These are phyloP conservation scores for Scenedesmus sp. DNA, from an alignment of 163 green algal genomes.

Conservation along the genomic window DNA sequence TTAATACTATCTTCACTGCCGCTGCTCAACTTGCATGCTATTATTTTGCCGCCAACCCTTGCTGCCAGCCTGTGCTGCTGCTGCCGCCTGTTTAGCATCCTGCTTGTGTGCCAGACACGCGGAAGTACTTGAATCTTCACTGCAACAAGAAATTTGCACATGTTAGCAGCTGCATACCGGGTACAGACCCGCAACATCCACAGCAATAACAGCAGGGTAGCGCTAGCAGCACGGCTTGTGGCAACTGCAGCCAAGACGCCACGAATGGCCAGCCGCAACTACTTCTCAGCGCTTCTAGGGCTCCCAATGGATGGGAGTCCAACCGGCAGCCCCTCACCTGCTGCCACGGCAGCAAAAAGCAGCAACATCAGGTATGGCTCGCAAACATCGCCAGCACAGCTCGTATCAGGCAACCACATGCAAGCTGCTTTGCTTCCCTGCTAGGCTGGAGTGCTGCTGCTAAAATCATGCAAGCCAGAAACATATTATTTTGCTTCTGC, in stretches of 20 bases:
- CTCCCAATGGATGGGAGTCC: conserved; percentile 16
- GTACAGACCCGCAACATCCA: not conserved
- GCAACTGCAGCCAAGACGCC: not conserved
- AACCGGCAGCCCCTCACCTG: conserved; percentile 13
- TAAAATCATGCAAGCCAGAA: not conserved
- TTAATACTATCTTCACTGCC: not conserved
- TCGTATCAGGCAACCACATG: no score
- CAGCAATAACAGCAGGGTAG: not conserved
- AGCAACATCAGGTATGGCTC: not conserved
- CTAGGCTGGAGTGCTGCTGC: no score
- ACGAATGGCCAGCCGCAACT: conserved; percentile 21
- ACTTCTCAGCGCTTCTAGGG: conserved; percentile 27
- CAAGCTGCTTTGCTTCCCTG: no score
- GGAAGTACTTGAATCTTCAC: not conserved
- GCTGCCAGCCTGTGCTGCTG: conserved; percentile 1
- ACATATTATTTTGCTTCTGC: not conserved
- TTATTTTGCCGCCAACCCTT: not conserved
- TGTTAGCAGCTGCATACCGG: not conserved
- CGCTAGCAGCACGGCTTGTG: not conserved
- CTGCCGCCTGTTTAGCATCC: conserved; percentile 2
- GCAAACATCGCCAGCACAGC: not conserved
- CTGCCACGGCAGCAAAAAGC: not conserved
- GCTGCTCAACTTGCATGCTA: not conserved
- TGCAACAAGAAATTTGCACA: not conserved
- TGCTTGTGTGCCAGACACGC: not conserved